Percentiles rank a stretch among this genome's conserved stretches.
These are phyloP conservation scores for Delphinella strobiligena DNA, from an alignment of 2,329 filamentous ascomycete species.

Conservation along the genomic window DNA sequence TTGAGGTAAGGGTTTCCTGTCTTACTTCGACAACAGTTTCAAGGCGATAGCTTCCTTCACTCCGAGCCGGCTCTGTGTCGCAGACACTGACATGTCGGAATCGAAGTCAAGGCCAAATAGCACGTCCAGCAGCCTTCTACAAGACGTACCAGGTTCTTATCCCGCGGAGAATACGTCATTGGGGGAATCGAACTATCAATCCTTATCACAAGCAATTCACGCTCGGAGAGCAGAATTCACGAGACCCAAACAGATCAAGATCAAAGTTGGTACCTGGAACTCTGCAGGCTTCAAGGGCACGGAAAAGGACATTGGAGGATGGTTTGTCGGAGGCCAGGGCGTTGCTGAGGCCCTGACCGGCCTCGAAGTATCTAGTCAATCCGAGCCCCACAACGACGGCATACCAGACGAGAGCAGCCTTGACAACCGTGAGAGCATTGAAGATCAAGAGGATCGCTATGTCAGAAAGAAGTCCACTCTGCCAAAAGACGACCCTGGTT, in stretches of 20 bases:
- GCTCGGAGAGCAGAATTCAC: slow-evolving; percentile 71
- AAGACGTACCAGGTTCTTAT: slow-evolving; percentile 38
- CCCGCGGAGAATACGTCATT: slow-evolving; percentile 16
- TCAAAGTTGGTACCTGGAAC: slow-evolving; percentile 95
- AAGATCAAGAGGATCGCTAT: slow-evolving; percentile 35
- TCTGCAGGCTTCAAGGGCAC: slow-evolving; percentile 74
- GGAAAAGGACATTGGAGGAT: slow-evolving; percentile 74
- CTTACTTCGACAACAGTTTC: too few relatives aligned
- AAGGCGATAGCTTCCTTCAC: too few relatives aligned
- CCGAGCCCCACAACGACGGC: slow-evolving; percentile 13
- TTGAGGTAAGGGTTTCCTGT: too few relatives aligned
- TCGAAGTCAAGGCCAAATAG: slow-evolving; percentile 7
- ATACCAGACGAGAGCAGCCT: slow-evolving; percentile 14
- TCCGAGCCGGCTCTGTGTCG: too few relatives aligned
- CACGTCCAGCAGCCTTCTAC: slow-evolving; percentile 23
- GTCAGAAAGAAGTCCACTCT: slow-evolving; percentile 31
- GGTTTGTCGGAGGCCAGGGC: slow-evolving; percentile 74
- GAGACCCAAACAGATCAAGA: slow-evolving; percentile 57
- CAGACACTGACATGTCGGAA: slow-evolving; percentile 4
- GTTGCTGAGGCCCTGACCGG: slow-evolving; percentile 51
- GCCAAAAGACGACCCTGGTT: slow-evolving; percentile 31
- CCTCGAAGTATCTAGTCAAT: slow-evolving; percentile 24
- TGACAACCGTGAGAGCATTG: slow-evolving; percentile 31
- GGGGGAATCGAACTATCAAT: slow-evolving; percentile 27
- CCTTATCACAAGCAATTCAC: slow-evolving; percentile 49